These are phyloP conservation scores for Magnolia kwangsiensis DNA, from an alignment of 164 flowering plant species.

Conservation along the genomic window DNA sequence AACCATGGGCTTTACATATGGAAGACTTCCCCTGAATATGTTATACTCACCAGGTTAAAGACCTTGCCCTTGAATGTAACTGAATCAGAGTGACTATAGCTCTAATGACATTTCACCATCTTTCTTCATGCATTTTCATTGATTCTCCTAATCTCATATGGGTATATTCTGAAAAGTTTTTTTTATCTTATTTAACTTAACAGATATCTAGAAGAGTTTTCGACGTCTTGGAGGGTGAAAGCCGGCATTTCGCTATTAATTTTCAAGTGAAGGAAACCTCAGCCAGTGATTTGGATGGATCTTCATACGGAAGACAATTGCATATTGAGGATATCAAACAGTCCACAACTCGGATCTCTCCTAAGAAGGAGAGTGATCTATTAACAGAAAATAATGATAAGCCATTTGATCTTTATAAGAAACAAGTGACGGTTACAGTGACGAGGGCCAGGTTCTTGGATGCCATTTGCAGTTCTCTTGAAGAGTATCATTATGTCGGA, in stretches of 20 bases:
- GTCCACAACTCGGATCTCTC: constrained; percentile 2
- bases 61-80: not conserved
- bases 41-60: not conserved
- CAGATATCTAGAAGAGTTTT: constrained; percentile 24
- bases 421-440: constrained; percentile 52
- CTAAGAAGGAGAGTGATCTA: not conserved
- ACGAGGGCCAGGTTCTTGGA: constrained; percentile 53
- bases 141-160: not conserved
- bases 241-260: not conserved
- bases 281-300: not conserved
- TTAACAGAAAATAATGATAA: constrained; percentile 20
- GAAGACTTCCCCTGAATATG: no score
- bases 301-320: not conserved
- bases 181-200: not conserved
- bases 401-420: constrained; percentile 63
- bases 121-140: not conserved
- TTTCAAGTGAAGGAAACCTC: not conserved
- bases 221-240: constrained; percentile 17
- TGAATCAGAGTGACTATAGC: not conserved
- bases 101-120: not conserved
- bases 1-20: no score
- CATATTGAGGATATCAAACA: not conserved
- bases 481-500: constrained; percentile 74
- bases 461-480: constrained; percentile 63
- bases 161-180: not conserved